Percentiles rank a stretch among this genome's conserved stretches.
phyloP scores from a whole-genome alignment of 495 filamentous ascomycete genomes.

The Penicillium goetzii region DNA sequence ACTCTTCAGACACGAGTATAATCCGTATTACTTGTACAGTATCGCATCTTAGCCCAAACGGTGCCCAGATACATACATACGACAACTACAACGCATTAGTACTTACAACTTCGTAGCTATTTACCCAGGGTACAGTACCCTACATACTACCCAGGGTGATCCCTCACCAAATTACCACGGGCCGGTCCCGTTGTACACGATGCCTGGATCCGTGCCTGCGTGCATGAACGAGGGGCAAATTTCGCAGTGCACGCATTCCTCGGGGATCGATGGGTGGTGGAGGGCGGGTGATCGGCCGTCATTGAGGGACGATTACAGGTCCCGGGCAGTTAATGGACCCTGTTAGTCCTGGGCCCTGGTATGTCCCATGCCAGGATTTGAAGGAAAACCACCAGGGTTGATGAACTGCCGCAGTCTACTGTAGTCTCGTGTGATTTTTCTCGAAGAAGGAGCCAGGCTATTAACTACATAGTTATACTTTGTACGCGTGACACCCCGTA shows the following conservation, averaged over 20 bases:
- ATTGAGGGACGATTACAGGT: conserved; percentile 3
- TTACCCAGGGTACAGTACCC: not conserved
- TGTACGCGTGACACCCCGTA: not conserved
- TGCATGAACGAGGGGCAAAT: conserved; percentile 26
- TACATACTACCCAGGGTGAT: not conserved
- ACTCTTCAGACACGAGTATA: not conserved
- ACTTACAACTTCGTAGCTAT: not conserved
- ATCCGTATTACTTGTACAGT: conserved; percentile 1
- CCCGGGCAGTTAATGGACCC: not conserved
- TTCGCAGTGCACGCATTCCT: conserved; percentile 3
- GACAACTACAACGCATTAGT: not conserved
- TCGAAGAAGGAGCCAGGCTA: not conserved
- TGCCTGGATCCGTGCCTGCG: conserved; percentile 18
- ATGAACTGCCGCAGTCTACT: not conserved
- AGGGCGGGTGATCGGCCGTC: conserved; percentile 19
- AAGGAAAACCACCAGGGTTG: not conserved
- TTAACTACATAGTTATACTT: not conserved
- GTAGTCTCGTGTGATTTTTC: not conserved
- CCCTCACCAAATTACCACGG: conserved; percentile 8
- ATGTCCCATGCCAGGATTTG: conserved; percentile 9
- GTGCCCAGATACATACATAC: not conserved
- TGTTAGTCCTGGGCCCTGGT: conserved; percentile 4
- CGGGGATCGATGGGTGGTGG: conserved; percentile 1
- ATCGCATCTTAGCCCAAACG: not conserved
- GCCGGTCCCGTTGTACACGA: not conserved